Percentiles rank a stretch among this genome's conserved stretches.
These are phyloP conservation scores for Podospora conica DNA, from an alignment of 495 filamentous ascomycete genomes.

Conservation along the genomic window DNA sequence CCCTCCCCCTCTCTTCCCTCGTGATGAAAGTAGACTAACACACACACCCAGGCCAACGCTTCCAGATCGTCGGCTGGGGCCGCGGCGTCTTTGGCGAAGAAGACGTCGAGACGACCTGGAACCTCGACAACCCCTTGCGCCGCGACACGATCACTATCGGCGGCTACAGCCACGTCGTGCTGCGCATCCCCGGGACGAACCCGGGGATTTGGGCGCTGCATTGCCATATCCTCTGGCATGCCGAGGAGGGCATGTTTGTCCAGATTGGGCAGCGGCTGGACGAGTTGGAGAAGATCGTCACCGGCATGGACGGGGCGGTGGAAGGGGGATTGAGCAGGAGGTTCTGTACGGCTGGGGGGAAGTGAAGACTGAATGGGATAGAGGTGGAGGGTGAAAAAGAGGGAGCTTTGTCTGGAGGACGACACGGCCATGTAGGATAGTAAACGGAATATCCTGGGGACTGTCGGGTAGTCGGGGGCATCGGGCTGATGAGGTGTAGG, in stretches of 20 bases:
- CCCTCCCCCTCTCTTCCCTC: not conserved
- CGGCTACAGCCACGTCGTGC: conserved; percentile 33
- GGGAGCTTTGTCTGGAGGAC: no score
- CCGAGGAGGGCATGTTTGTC: conserved; percentile 11
- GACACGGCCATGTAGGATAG: no score
- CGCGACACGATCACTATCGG: conserved; percentile 51
- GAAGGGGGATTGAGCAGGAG: not conserved
- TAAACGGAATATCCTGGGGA: no score
- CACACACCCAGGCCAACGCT: not conserved
- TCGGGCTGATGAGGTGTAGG: no score
- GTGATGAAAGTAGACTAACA: not conserved
- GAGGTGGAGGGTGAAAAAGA: not conserved
- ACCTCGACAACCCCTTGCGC: conserved; percentile 42
- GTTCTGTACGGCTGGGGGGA: not conserved
- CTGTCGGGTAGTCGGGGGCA: no score
- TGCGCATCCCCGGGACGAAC: conserved; percentile 49
- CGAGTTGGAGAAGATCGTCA: not conserved
- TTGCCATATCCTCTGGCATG: conserved; percentile 50
- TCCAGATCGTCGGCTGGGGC: conserved; percentile 10
- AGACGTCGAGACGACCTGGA: conserved; percentile 3
- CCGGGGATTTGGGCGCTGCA: conserved; percentile 48
- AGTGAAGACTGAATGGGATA: not conserved
- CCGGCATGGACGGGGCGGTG: not conserved
- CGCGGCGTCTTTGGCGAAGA: not conserved
- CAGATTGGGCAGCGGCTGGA: conserved; percentile 3